Evolutionary conservation across 495 filamentous ascomycete genomes (phyloP).

Genomic region (Xanthoparmelia taractica): DNA sequence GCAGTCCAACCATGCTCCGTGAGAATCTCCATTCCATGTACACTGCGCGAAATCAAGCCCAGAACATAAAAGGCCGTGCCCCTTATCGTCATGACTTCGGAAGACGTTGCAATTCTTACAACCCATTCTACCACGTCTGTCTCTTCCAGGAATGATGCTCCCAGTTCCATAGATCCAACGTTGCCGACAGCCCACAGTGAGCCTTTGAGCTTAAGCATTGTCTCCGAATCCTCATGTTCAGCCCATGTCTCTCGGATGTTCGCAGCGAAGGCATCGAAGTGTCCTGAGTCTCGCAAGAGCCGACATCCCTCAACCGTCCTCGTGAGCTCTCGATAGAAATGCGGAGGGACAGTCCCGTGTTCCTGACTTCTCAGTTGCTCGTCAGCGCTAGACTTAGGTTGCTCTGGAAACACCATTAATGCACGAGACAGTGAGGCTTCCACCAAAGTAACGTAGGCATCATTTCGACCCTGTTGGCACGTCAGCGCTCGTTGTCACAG

Average conservation of each 20-base stretch:
- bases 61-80: conserved; percentile 96
- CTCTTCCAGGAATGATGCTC: conserved; percentile 83
- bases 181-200: conserved; percentile 97
- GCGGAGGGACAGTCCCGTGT: conserved; percentile 72
- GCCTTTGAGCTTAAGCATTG: conserved; percentile 89
- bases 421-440: conserved; percentile 91
- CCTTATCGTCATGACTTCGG: conserved; percentile 82
- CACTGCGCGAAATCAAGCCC: conserved; percentile 82
- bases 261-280: conserved; percentile 85
- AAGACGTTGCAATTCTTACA: conserved; percentile 74
- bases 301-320: conserved; percentile 88
- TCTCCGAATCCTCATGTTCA: conserved; percentile 77
- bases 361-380: conserved; percentile 52
- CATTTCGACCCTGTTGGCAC: conserved; percentile 60
- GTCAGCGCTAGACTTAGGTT: conserved; percentile 33
- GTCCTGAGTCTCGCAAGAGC: conserved; percentile 81
- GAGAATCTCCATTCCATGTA: conserved; percentile 85
- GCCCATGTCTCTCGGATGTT: conserved; percentile 79
- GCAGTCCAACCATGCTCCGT: conserved; percentile 85
- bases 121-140: conserved; percentile 79
- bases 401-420: conserved; percentile 53
- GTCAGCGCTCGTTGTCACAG: background rate
- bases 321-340: conserved; percentile 94
- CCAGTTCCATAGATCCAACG: conserved; percentile 95
- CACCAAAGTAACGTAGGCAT: conserved; percentile 87